Conservation (phyloP, 306 rosid species). For the Cyclanthera cordifolia region DNA sequence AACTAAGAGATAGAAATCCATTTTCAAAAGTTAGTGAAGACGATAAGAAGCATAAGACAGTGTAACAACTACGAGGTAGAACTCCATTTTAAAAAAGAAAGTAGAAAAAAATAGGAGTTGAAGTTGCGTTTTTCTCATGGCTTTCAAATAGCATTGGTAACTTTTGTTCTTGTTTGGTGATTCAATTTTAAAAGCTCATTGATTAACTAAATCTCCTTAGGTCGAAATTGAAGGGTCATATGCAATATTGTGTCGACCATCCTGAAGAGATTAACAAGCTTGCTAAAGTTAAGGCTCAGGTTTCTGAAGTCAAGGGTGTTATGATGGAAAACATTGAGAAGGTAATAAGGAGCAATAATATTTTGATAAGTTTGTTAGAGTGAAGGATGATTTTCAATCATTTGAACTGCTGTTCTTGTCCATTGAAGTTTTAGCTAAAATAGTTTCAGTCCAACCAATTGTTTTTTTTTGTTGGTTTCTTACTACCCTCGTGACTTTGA, state of each 20-base stretch:
- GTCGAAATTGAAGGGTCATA: slow-evolving; percentile 77
- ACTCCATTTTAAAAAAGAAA: not conserved
- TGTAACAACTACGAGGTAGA: not conserved
- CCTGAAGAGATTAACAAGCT: slow-evolving; percentile 96
- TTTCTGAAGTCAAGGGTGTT: slow-evolving; percentile 96
- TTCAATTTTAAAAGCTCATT: slow-evolving; percentile 3
- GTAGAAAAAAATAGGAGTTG: not conserved
- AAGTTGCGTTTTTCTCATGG: not conserved
- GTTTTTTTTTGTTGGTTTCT: not conserved
- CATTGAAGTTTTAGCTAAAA: not conserved
- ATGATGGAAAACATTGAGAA: slow-evolving; percentile 99
- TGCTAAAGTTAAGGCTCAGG: slow-evolving; percentile 96
- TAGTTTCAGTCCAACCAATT: not conserved
- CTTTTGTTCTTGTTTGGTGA: not conserved
- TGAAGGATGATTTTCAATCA: not conserved
- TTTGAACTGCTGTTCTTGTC: not conserved
- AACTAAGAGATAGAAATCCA: no score
- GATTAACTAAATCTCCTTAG: slow-evolving; percentile 23
- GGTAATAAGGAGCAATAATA: slow-evolving; percentile 20
- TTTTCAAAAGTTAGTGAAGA: not conserved
- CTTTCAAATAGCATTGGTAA: not conserved
- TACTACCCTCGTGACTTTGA: not conserved
- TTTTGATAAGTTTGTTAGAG: not conserved
- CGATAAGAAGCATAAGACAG: not conserved
- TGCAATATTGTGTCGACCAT: slow-evolving; percentile 88